Conservation (phyloP, 2,329 filamentous ascomycete genomes). For the Colletotrichum shisoi region DNA sequence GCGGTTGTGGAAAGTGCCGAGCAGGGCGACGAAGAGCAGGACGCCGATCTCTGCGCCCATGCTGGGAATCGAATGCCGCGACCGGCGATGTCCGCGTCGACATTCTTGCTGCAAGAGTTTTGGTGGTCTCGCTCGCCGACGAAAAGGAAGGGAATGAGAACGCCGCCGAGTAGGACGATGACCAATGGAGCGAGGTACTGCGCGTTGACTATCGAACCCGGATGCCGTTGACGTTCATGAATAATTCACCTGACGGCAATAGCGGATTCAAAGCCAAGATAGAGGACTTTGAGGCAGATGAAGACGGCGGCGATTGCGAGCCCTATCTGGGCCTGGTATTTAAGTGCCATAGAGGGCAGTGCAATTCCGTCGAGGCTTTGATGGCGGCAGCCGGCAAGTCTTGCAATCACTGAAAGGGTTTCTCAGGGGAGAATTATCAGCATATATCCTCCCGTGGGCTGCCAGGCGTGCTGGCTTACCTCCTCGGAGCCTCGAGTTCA, state of each 20-base stretch:
- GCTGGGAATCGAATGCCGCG: slow-evolving; percentile 1
- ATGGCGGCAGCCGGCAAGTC: too few species aligned
- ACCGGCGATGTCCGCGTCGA: neutral
- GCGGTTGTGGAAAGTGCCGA: slow-evolving; percentile 14
- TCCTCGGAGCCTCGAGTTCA: neutral
- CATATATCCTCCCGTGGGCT: neutral
- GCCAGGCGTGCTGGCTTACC: neutral
- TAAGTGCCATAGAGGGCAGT: neutral
- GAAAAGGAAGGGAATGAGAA: neutral
- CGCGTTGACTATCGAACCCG: neutral
- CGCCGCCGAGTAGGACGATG: neutral
- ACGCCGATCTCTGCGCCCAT: slow-evolving; percentile 21
- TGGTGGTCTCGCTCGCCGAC: neutral
- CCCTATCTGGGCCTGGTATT: neutral
- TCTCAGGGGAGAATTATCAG: neutral
- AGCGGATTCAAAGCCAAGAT: neutral
- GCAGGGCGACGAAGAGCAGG: neutral
- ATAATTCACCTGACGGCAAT: neutral
- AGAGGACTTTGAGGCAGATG: neutral
- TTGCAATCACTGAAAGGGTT: too few species aligned
- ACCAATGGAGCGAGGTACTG: neutral
- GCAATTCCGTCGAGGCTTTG: too few species aligned
- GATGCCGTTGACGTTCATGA: rapidly evolving
- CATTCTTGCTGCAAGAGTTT: neutral
- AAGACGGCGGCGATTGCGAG: neutral